These are phyloP conservation scores for Colletotrichum sp. DNA, from an alignment of 2,329 filamentous ascomycete species.

Conservation along the genomic window DNA sequence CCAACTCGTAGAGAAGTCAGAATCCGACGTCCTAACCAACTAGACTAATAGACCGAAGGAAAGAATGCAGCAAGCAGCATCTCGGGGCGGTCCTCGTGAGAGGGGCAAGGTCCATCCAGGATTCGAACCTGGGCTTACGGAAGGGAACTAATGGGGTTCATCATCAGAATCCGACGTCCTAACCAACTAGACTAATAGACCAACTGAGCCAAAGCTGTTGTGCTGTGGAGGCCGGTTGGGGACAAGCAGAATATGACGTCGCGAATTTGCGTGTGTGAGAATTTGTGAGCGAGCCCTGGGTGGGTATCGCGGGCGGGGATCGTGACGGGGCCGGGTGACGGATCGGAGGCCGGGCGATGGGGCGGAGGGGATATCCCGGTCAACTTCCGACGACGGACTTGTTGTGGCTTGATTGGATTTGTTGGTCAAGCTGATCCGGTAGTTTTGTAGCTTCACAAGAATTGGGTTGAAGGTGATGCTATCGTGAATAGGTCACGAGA, in stretches of 20 bases:
- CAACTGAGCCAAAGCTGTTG: not conserved
- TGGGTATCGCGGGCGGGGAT: not conserved
- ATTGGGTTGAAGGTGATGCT: not conserved
- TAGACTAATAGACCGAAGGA: constrained; percentile 18
- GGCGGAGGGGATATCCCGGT: not conserved
- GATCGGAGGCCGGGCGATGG: not conserved
- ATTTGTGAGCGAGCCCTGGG: not conserved
- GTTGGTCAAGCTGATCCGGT: too few relatives aligned
- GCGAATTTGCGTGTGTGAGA: not conserved
- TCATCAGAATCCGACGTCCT: constrained; percentile 22
- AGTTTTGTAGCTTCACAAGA: not conserved
- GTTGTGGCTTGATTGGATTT: not conserved
- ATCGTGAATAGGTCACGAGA: not conserved
- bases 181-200: constrained; percentile 23
- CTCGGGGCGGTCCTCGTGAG: not conserved
- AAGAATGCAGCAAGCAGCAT: not conserved
- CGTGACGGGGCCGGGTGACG: not conserved
- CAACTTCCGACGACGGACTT: not conserved
- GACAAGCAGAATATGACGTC: not conserved
- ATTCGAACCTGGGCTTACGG: constrained; percentile 22
- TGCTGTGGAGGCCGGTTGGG: rapidly evolving
- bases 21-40: constrained; percentile 18
- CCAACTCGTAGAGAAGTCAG: not conserved
- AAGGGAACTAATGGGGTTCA: not conserved
- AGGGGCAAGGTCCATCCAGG: constrained; percentile 15